Evolutionary conservation across 768 basidiomycete species (phyloP).

Genomic region (Leccinum fibrillosum): DNA sequence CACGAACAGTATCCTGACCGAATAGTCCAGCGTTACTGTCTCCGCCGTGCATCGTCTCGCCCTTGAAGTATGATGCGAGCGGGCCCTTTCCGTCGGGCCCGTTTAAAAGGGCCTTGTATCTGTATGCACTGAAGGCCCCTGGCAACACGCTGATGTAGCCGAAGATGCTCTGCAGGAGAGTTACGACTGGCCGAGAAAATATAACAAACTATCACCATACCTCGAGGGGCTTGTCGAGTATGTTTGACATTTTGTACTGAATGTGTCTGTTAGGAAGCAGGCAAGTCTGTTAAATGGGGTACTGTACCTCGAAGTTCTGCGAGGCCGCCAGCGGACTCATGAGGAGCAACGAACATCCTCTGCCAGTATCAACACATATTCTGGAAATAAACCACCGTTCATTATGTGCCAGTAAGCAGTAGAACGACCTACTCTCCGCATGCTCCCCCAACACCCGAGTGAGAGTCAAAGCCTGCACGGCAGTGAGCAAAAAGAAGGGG

Average conservation of each 20-base stretch:
- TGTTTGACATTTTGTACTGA: constrained; percentile 93
- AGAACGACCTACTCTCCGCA: constrained; percentile 75
- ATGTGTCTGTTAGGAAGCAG: not conserved
- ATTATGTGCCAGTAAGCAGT: not conserved
- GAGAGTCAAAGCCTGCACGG: constrained; percentile 66
- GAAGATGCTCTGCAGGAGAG: constrained; percentile 58
- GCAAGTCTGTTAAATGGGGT: not conserved
- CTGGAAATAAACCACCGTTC: constrained; percentile 31
- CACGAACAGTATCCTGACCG: constrained; percentile 26
- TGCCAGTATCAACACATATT: constrained; percentile 80
- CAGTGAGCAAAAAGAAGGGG: constrained; percentile 2
- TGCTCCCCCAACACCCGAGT: constrained; percentile 85
- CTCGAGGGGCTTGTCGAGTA: constrained; percentile 94
- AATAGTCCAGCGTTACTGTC: constrained; percentile 67
- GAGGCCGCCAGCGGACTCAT: constrained; percentile 83
- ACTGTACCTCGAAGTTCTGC: constrained; percentile 83
- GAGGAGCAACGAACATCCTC: constrained; percentile 66
- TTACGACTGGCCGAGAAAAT: not conserved
- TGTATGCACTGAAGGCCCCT: constrained; percentile 89
- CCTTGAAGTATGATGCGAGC: constrained; percentile 90
- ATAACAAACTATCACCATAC: constrained; percentile 35
- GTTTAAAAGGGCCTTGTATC: constrained; percentile 84
- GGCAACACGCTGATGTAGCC: constrained; percentile 88
- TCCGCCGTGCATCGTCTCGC: constrained; percentile 79
- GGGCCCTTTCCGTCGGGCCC: constrained; percentile 87